Conservation (phyloP, 1,139 yeast species). For the Yamadazyma friedrichii region DNA sequence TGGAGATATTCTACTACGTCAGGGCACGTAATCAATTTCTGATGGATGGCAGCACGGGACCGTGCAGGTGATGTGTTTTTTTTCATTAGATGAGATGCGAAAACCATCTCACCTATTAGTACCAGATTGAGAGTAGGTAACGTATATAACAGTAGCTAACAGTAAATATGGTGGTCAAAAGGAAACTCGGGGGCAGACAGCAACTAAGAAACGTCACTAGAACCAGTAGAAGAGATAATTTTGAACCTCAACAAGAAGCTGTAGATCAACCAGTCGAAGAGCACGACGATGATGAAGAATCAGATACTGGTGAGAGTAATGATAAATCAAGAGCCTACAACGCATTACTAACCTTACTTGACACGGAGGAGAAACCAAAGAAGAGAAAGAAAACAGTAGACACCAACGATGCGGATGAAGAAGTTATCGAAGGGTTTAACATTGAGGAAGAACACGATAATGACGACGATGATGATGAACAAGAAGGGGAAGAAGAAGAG, state of each 20-base stretch:
- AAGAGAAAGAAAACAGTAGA: conserved; percentile 15
- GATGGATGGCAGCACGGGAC: too few relatives aligned
- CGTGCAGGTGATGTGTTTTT: too few relatives aligned
- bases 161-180: conserved; percentile 3
- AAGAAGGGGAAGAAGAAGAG: conserved; percentile 19
- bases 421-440: conserved; percentile 24
- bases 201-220: conserved; percentile 59
- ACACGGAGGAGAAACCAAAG: conserved; percentile 21
- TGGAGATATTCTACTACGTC: too few relatives aligned
- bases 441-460: conserved; percentile 33
- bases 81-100: not conserved
- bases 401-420: conserved; percentile 16
- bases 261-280: conserved; percentile 1
- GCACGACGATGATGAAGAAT: conserved; percentile 17
- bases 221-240: conserved; percentile 38
- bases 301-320: conserved; percentile 13
- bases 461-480: conserved; percentile 28
- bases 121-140: too few relatives aligned
- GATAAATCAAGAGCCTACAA: conserved; percentile 57
- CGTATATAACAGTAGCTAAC: too few relatives aligned
- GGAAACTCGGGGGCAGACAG: conserved; percentile 45
- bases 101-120: not conserved
- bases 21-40: too few relatives aligned
- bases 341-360: conserved; percentile 70
- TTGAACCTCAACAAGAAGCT: not conserved